Conservation (phyloP, 495 filamentous ascomycete species). For the Cryomyces minteri region DNA sequence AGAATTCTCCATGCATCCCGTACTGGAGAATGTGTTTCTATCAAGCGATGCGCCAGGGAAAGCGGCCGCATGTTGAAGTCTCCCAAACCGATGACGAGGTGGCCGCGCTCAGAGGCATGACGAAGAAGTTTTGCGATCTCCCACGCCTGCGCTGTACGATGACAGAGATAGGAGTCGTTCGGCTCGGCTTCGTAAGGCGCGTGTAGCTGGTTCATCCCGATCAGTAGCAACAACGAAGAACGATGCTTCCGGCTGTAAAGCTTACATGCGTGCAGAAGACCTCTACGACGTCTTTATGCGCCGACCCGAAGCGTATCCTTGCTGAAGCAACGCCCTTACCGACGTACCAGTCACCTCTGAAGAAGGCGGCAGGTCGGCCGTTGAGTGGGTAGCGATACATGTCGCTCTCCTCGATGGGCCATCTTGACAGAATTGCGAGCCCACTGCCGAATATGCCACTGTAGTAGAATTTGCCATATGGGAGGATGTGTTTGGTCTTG, state of each 20-base stretch:
- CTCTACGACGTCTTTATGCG: conserved; percentile 50
- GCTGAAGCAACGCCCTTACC: conserved; percentile 90
- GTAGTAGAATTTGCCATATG: conserved; percentile 86
- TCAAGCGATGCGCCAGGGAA: conserved; percentile 70
- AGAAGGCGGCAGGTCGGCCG: conserved; percentile 84
- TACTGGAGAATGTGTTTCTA: conserved; percentile 62
- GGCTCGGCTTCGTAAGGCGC: conserved; percentile 71
- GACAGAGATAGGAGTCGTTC: conserved; percentile 72
- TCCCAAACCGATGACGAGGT: conserved; percentile 67
- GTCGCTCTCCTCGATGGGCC: conserved; percentile 85
- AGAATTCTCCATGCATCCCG: conserved; percentile 65
- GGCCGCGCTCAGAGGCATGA: conserved; percentile 65
- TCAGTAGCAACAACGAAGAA: conserved; percentile 4
- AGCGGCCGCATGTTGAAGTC: conserved; percentile 92
- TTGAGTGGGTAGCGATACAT: conserved; percentile 86
- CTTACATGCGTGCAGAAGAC: conserved; percentile 81
- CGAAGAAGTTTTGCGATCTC: conserved; percentile 84
- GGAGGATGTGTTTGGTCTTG: conserved; percentile 59
- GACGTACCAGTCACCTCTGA: conserved; percentile 83
- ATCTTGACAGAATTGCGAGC: conserved; percentile 80
- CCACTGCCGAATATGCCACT: conserved; percentile 80
- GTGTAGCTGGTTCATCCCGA: conserved; percentile 36
- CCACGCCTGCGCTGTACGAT: conserved; percentile 92
- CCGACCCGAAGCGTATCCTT: conserved; percentile 52
- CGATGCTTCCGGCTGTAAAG: not conserved